Evolutionary conservation across 805 yeast genomes (phyloP).

Genomic region (Metschnikowia cerradonensis): DNA sequence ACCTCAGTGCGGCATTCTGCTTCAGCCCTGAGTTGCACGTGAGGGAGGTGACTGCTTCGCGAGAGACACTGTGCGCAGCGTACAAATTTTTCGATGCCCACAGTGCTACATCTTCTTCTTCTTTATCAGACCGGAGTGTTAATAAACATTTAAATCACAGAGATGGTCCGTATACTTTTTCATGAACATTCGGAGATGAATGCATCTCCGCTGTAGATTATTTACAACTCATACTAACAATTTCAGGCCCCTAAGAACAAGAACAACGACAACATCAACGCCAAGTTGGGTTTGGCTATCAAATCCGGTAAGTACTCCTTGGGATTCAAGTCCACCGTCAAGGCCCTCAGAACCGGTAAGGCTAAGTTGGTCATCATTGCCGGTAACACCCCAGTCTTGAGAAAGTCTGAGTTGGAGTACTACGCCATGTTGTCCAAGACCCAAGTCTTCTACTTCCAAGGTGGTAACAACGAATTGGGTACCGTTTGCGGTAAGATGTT

Average conservation of each 20-base stretch:
- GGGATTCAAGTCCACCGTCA: slow-evolving; percentile 98
- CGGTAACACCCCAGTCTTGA: slow-evolving; percentile 98
- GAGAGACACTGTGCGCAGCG: slow-evolving; percentile 8
- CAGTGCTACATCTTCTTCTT: background rate
- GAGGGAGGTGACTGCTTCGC: slow-evolving; percentile 12
- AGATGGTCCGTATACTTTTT: slow-evolving; percentile 83
- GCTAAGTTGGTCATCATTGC: slow-evolving; percentile 97
- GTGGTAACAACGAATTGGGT: slow-evolving; percentile 99
- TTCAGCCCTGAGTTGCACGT: slow-evolving; percentile 13
- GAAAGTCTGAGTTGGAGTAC: slow-evolving; percentile 99
- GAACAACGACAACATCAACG: slow-evolving; percentile 94
- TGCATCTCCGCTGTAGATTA: background rate
- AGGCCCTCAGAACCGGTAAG: slow-evolving; percentile 98
- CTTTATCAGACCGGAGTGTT: slow-evolving; percentile 86
- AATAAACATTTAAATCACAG: slow-evolving; percentile 48
- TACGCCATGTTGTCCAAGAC: slow-evolving; percentile 99
- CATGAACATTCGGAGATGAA: background rate
- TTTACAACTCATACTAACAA: slow-evolving; percentile 36
- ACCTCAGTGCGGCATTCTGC: background rate
- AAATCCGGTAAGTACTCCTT: slow-evolving; percentile 99
- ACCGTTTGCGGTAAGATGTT: slow-evolving; percentile 99
- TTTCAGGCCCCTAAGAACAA: slow-evolving; percentile 89
- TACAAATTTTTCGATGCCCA: slow-evolving; percentile 12
- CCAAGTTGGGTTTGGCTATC: slow-evolving; percentile 96
- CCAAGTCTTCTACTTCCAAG: slow-evolving; percentile 96